phyloP scores from a whole-genome alignment of 2,329 filamentous ascomycete genomes.

The Aureobasidium vineae region DNA sequence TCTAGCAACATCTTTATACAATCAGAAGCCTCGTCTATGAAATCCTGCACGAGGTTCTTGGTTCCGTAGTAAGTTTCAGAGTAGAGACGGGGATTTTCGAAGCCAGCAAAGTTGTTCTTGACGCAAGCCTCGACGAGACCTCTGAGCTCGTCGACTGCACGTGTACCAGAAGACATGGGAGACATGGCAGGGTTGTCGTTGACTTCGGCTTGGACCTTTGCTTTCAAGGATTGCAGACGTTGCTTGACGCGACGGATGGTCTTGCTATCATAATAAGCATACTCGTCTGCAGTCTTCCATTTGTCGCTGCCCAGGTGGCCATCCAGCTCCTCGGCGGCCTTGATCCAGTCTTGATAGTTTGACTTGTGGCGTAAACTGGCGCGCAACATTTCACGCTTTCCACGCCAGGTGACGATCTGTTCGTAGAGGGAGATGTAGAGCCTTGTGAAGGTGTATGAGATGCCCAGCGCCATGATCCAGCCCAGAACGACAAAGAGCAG shows the following conservation, averaged over 20 bases:
- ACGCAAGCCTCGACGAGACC: conserved; percentile 82
- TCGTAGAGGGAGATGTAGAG: conserved; percentile 93
- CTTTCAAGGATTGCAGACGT: conserved; percentile 66
- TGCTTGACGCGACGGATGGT: conserved; percentile 75
- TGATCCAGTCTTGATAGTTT: conserved; percentile 80
- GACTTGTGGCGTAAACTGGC: conserved; percentile 67
- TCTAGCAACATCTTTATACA: conserved; percentile 66
- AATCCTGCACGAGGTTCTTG: conserved; percentile 89
- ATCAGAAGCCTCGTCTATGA: conserved; percentile 77
- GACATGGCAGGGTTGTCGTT: conserved; percentile 20
- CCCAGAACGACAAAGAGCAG: conserved; percentile 74
- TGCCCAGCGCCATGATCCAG: conserved; percentile 73
- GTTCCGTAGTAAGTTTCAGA: conserved; percentile 97
- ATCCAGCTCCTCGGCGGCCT: conserved; percentile 76
- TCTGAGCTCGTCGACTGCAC: conserved; percentile 71
- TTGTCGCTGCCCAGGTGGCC: conserved; percentile 72
- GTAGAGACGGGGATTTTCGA: conserved; percentile 92
- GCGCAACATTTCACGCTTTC: conserved; percentile 69
- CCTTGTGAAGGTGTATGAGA: conserved; percentile 75
- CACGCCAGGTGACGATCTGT: conserved; percentile 85
- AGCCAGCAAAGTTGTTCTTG: conserved; percentile 95
- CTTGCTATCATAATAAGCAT: conserved; percentile 80
- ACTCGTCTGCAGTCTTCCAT: conserved; percentile 73
- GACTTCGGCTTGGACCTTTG: conserved; percentile 57
- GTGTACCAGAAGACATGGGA: conserved; percentile 37